Evolutionary conservation across 1,284 basidiomycete genomes (phyloP).

Genomic region (Rhodotorula sp.): DNA sequence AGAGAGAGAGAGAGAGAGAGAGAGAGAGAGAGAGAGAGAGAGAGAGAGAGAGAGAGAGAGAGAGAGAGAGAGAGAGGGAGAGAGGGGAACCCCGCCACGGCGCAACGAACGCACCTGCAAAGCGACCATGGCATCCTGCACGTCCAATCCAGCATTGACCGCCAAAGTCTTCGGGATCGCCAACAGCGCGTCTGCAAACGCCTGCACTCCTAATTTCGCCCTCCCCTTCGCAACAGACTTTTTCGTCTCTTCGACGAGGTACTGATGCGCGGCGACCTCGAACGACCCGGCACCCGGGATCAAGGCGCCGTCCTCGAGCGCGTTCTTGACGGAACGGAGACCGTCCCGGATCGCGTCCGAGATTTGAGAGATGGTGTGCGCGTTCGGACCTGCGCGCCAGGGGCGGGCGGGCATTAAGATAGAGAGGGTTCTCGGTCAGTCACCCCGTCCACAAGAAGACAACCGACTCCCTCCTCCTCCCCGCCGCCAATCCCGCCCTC

Average conservation of each 20-base stretch:
- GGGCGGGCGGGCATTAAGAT: neutral
- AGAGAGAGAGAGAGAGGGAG: neutral
- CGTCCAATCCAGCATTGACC: slow-evolving; percentile 94
- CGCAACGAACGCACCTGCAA: slow-evolving; percentile 73
- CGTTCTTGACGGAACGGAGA: slow-evolving; percentile 93
- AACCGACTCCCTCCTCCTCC: neutral
- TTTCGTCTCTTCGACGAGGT: slow-evolving; percentile 72
- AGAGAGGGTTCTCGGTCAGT: neutral
- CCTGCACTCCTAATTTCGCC: slow-evolving; percentile 94
- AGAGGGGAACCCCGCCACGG: too few relatives aligned
- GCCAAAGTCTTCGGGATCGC: slow-evolving; percentile 97
- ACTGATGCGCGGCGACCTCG: slow-evolving; percentile 86
- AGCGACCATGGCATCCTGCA: slow-evolving; percentile 89
- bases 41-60: neutral
- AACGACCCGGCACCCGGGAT: slow-evolving; percentile 97
- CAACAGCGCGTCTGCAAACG: slow-evolving; percentile 91
- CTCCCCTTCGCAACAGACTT: slow-evolving; percentile 84
- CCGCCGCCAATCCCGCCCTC: too few relatives aligned
- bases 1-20: too few relatives aligned
- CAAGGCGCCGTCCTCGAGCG: slow-evolving; percentile 82
- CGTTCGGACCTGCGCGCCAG: slow-evolving; percentile 69
- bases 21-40: neutral
- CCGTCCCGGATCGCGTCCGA: slow-evolving; percentile 97
- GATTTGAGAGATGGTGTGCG: slow-evolving; percentile 93
- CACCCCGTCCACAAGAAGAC: neutral